phyloP scores from a whole-genome alignment of 176 grass and related monocot genomes.

The Musa schizocarpa region DNA sequence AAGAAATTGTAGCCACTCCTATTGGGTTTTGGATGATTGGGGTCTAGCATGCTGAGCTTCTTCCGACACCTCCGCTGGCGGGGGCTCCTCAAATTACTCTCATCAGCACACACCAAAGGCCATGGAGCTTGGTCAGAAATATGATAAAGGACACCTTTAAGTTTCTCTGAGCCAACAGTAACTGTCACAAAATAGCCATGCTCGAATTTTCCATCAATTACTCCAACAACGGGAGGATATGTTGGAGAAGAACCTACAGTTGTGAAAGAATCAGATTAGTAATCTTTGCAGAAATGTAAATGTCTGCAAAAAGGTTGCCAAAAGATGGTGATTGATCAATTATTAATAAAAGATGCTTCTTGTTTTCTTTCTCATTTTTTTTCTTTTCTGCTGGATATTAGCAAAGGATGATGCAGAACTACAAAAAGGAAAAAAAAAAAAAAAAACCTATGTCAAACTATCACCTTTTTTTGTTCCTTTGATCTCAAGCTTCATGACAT shows the following conservation, averaged over 20 bases:
- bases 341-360: not conserved
- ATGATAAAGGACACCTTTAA: constrained; percentile 81
- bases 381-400: too few relatives aligned
- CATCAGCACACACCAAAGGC: constrained; percentile 20
- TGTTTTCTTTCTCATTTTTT: not conserved
- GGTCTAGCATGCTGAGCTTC: constrained; percentile 71
- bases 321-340: not conserved
- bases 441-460: not conserved
- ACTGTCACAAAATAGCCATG: constrained; percentile 85
- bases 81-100: constrained; percentile 24
- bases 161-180: constrained; percentile 51
- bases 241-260: constrained; percentile 27
- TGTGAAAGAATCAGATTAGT: constrained; percentile 7
- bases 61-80: constrained; percentile 38
- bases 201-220: constrained; percentile 89
- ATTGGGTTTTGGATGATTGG: constrained; percentile 82
- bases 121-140: constrained; percentile 33
- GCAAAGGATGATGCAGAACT: not conserved
- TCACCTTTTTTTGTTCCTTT: not conserved
- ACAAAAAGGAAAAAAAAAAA: not conserved
- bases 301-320: not conserved
- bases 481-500: not conserved
- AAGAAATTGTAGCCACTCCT: constrained; percentile 97
- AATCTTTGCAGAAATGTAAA: not conserved
- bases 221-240: constrained; percentile 43